phyloP scores from a whole-genome alignment of 116 monocot species.

The Iris pallida region DNA sequence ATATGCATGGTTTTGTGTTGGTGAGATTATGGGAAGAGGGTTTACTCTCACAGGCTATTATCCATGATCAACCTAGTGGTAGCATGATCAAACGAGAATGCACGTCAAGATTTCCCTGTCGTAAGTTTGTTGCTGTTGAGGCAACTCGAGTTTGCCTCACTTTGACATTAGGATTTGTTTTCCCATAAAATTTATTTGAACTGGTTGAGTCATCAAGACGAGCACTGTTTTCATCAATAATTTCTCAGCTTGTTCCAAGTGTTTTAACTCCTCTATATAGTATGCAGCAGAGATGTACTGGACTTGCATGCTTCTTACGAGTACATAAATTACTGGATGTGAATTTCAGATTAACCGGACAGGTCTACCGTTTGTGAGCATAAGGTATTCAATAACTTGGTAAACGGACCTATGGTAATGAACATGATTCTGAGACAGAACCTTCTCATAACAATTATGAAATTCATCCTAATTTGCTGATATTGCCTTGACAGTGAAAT shows the following conservation, averaged over 20 bases:
- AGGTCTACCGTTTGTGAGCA: too few species aligned
- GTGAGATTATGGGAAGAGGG: conserved; percentile 22
- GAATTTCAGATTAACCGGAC: too few species aligned
- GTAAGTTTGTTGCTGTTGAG: conserved; percentile 2
- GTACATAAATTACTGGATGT: too few species aligned
- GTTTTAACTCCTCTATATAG: too few species aligned
- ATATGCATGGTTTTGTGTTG: conserved; percentile 22
- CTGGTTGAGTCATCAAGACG: not conserved
- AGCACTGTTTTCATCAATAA: not conserved
- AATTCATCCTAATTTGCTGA: too few species aligned
- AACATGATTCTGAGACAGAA: too few species aligned
- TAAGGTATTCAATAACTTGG: too few species aligned
- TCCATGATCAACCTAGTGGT: conserved; percentile 6
- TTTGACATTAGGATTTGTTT: not conserved
- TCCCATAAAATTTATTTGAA: not conserved
- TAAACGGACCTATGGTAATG: too few species aligned
- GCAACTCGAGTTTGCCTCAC: not conserved
- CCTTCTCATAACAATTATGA: too few species aligned
- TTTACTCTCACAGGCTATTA: conserved; percentile 25
- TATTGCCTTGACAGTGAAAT: too few species aligned
- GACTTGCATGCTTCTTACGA: too few species aligned
- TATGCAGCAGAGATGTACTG: too few species aligned
- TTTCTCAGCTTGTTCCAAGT: not conserved
- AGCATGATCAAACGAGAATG: not conserved
- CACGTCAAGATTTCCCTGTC: not conserved